Conservation (phyloP, 257 asterid genomes). For the Solanum tacnaense region DNA sequence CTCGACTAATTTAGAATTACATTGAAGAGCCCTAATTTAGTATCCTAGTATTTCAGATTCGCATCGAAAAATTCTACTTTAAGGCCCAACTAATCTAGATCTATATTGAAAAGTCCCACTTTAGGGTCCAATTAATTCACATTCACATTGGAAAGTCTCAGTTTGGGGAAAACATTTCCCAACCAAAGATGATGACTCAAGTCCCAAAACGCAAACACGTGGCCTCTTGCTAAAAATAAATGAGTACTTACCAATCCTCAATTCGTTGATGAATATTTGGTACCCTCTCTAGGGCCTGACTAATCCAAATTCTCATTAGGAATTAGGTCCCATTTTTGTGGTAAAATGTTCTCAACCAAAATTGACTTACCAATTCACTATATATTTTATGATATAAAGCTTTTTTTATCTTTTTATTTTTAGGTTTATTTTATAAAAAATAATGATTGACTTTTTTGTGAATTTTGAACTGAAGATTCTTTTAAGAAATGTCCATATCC, state of each 20-base stretch:
- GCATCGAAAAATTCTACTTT: no score
- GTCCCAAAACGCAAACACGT: background rate
- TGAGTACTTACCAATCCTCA: background rate
- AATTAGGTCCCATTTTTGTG: background rate
- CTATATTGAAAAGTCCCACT: background rate
- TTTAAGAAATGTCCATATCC: slow-evolving; percentile 44
- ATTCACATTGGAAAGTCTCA: background rate
- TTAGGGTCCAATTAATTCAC: background rate
- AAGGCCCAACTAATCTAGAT: background rate
- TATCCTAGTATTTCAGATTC: background rate
- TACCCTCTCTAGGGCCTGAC: background rate
- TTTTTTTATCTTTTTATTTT: background rate
- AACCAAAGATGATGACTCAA: background rate
- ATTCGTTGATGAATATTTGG: background rate
- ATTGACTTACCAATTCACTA: background rate
- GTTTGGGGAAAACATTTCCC: background rate
- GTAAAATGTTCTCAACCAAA: background rate
- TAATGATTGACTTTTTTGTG: background rate
- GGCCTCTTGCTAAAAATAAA: background rate
- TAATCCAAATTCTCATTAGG: background rate
- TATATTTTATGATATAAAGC: background rate
- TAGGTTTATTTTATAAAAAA: background rate
- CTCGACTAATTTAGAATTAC: background rate
- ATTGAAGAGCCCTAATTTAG: background rate
- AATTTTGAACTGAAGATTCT: slow-evolving; percentile 32